Percentiles rank a stretch among this genome's conserved stretches.
Conservation (phyloP, 2,329 filamentous ascomycete genomes). For the Talaromyces sp. region DNA sequence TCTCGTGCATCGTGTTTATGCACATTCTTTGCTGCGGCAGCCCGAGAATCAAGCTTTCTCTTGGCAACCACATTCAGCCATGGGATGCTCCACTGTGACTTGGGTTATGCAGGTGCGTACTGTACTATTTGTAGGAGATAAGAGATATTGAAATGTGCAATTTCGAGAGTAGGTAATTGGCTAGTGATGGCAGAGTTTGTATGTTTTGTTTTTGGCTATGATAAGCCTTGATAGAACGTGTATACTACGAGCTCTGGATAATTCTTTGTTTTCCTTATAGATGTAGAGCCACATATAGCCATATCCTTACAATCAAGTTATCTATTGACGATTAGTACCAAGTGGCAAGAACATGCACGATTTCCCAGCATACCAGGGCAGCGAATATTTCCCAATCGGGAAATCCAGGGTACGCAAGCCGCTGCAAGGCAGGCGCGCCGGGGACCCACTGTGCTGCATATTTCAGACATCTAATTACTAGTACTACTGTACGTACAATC, state of each 20-base stretch:
- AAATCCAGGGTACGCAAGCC: conserved; percentile 5
- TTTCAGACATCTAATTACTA: not conserved
- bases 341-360: not conserved
- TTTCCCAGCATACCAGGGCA: not conserved
- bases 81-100: not conserved
- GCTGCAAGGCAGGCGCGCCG: conserved; percentile 5
- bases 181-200: not conserved
- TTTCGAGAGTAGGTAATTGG: not conserved
- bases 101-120: not conserved
- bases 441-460: not conserved
- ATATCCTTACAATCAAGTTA: not conserved
- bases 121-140: not conserved
- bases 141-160: not conserved
- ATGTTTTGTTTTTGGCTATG: not conserved
- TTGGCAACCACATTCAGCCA: conserved; percentile 6
- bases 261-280: too few relatives aligned
- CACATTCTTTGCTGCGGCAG: not conserved
- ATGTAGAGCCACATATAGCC: too few relatives aligned
- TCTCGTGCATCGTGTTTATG: not conserved
- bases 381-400: not conserved
- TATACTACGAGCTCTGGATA: not conserved
- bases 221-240: not conserved
- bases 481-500: not conserved
- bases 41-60: conserved; percentile 12
- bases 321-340: not conserved